A percentile compares a stretch with the other conserved stretches of the same genome.
Conservation (phyloP, 139 green algal species). For the Chlorella vulgaris region DNA sequence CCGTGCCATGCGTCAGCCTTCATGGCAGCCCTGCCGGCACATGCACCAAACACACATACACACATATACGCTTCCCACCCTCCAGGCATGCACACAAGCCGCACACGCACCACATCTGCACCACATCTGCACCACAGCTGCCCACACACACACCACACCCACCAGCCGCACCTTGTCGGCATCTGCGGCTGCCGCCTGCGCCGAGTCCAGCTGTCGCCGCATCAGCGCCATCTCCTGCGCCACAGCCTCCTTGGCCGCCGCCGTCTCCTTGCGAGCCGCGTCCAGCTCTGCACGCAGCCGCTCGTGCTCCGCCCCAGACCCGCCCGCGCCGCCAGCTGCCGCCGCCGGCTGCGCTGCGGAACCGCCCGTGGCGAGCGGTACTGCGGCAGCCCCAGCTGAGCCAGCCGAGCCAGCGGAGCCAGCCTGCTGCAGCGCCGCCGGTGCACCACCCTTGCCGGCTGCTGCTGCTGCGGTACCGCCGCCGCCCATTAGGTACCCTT, state of each 20-base stretch:
- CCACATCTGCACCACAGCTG: too few species aligned
- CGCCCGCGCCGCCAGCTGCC: neutral
- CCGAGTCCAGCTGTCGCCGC: slow-evolving; percentile 69
- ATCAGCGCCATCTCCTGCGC: slow-evolving; percentile 76
- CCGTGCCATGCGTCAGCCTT: too few species aligned
- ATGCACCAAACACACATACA: too few species aligned
- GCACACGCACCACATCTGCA: too few species aligned
- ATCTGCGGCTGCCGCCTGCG: slow-evolving; percentile 51
- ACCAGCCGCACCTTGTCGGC: slow-evolving; percentile 46
- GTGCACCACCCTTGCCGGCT: neutral
- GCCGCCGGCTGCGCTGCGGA: neutral
- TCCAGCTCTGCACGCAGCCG: slow-evolving; percentile 37
- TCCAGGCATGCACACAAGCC: too few species aligned
- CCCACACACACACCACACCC: too few species aligned
- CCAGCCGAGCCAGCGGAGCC: too few species aligned
- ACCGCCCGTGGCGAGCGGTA: neutral
- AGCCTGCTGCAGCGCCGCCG: neutral
- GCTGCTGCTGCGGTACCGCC: neutral
- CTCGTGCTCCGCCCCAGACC: neutral
- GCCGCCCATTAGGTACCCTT: slow-evolving; percentile 29
- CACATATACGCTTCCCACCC: too few species aligned
- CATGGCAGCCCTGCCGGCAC: too few species aligned
- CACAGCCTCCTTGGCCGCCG: slow-evolving; percentile 65
- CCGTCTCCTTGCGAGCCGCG: slow-evolving; percentile 40
- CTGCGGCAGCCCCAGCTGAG: too few species aligned